Evolutionary conservation across 2,329 filamentous ascomycete species (phyloP), one percentile per base, ranked within the genome.

Genomic region (Sarocladium oryzae): DNA sequence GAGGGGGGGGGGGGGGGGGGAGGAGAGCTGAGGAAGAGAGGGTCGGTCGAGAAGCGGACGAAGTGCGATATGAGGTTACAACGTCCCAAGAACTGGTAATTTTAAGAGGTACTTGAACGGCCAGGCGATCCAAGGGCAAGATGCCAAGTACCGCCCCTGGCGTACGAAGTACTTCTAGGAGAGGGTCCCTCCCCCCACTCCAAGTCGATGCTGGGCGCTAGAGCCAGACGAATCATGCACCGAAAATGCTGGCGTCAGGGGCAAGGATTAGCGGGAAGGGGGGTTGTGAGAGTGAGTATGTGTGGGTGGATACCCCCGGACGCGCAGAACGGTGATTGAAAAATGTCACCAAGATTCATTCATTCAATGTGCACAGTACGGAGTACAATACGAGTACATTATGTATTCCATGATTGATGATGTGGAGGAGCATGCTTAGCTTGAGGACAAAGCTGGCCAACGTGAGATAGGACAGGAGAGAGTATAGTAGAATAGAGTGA

Each of bases 211-310:
- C n/a, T 23, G 16, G 43, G 43, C 43, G 43, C 43, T 48, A 48
- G 43, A 15, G 43, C 26, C n/a, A 33, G 28, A 21, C 43, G 43
- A 48, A 48, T 48, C 43, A 48, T 48, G 43, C 43, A 23, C n/a
- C 43, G n/a, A n/a, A 24, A 15, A 48, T 16, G 24, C 24, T 33
- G 24, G 28, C 11, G 26, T 48, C 43, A 48, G 43, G 43, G 43
- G 43, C 16, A 30, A 48, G 24, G 26, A 48, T 33, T 33, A 48
- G 43, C 28, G 43, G 40, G 43, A 48, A 23, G 26, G 43, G 24
- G n/a, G 28, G 28, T 32, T 3, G n/a, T 24, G 26, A 26, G 43
- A 16, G 5, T 8, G 10, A 18, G 37, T 21, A 41, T 10, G 21
- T 45, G 40, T n/a, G 23, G 33, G 7, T n/a, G n/a, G 37, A 23